phyloP scores from a whole-genome alignment of 768 basidiomycete species.

The Rubroboletus satanas region DNA sequence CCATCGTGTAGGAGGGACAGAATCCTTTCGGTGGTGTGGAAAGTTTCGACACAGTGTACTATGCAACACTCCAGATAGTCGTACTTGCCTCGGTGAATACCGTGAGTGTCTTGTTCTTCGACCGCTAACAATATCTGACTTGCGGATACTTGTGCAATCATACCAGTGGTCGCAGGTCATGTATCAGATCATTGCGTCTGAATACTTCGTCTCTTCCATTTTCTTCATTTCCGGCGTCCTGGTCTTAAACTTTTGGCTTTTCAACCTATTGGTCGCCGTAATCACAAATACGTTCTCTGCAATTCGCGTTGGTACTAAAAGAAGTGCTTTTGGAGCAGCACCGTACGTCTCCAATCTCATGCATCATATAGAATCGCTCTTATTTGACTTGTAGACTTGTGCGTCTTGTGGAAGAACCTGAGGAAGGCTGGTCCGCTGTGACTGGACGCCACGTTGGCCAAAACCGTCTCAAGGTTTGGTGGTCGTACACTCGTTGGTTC shows the following conservation, averaged over 20 bases:
- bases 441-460: conserved; percentile 42
- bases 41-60: conserved; percentile 89
- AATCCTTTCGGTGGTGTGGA: conserved; percentile 67
- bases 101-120: conserved; percentile 39
- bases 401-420: conserved; percentile 48
- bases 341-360: conserved; percentile 17
- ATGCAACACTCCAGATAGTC: conserved; percentile 75
- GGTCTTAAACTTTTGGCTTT: conserved; percentile 90
- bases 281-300: conserved; percentile 90
- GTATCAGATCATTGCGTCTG: conserved; percentile 87
- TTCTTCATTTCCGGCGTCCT: conserved; percentile 85
- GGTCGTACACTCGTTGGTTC: conserved; percentile 58
- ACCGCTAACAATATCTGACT: neutral
- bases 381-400: conserved; percentile 31
- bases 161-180: conserved; percentile 73
- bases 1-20: conserved; percentile 44
- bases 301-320: conserved; percentile 80
- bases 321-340: conserved; percentile 87
- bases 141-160: neutral
- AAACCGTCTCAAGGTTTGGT: conserved; percentile 53
- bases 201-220: conserved; percentile 82
- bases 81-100: conserved; percentile 78
- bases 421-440: conserved; percentile 57
- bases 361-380: neutral
- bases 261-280: conserved; percentile 93